Conservation (phyloP, 352 stramenopile genomes). For the Phytopythium sindhum region DNA sequence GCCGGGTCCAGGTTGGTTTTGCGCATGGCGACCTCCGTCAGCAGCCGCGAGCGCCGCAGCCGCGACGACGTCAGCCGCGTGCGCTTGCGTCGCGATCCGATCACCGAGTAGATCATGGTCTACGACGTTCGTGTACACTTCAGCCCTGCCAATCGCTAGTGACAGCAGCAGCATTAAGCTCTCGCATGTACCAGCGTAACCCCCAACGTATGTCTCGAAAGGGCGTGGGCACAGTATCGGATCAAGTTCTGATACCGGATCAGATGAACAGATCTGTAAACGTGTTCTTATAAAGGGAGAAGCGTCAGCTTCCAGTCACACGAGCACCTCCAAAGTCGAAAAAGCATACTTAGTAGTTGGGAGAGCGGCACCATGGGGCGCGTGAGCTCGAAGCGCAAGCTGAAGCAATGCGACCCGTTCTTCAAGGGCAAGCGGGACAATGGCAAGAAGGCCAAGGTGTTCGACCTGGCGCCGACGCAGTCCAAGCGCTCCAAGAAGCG, state of each 20-base stretch:
- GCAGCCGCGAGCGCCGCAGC: slow-evolving; percentile 45
- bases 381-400: slow-evolving; percentile 73
- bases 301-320: slow-evolving; percentile 18
- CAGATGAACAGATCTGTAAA: not conserved
- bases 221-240: not conserved
- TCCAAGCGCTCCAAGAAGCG: slow-evolving; percentile 83
- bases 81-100: slow-evolving; percentile 41
- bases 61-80: slow-evolving; percentile 44
- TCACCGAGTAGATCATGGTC: slow-evolving; percentile 7
- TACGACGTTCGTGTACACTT: not conserved
- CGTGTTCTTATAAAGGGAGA: slow-evolving; percentile 18
- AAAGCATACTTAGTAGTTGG: not conserved
- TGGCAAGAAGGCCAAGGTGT: slow-evolving; percentile 68
- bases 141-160: not conserved
- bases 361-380: slow-evolving; percentile 44
- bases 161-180: too few species aligned
- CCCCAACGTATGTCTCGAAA: not conserved
- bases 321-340: not conserved
- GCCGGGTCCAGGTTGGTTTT: slow-evolving; percentile 61
- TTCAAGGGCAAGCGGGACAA: slow-evolving; percentile 78
- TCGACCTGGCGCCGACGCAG: slow-evolving; percentile 61
- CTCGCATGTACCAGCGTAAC: not conserved
- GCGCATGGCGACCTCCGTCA: slow-evolving; percentile 59
- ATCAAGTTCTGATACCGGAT: not conserved
- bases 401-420: slow-evolving; percentile 86